Evolutionary conservation across 345 rosid genomes (phyloP).

Genomic region (Kernera saxatilis): DNA sequence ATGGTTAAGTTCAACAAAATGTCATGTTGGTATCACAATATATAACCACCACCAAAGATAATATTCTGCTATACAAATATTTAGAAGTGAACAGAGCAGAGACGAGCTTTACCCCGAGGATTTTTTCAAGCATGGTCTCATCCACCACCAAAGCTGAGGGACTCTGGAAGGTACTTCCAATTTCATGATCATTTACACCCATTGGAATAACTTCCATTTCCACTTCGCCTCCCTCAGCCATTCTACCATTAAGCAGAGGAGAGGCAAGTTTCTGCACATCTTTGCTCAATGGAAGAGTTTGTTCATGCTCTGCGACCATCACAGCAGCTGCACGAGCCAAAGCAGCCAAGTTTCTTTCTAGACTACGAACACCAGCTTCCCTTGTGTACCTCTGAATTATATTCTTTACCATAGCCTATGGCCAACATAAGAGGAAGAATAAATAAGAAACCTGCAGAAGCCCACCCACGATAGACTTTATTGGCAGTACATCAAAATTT

Average conservation of each 20-base stretch:
- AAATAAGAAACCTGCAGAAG: slow-evolving; percentile 9
- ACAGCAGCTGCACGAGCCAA: slow-evolving; percentile 98
- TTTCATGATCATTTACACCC: slow-evolving; percentile 74
- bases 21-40: background rate
- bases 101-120: slow-evolving; percentile 66
- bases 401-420: slow-evolving; percentile 74
- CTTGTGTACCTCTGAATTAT: slow-evolving; percentile 92
- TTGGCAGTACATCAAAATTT: background rate
- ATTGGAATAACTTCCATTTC: slow-evolving; percentile 98
- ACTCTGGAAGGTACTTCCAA: slow-evolving; percentile 59
- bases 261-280: slow-evolving; percentile 70
- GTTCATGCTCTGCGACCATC: slow-evolving; percentile 81
- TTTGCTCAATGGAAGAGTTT: slow-evolving; percentile 65
- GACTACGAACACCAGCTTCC: slow-evolving; percentile 92
- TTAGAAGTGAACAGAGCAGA: background rate
- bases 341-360: slow-evolving; percentile 93
- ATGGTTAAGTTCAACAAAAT: background rate
- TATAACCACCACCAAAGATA: background rate
- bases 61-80: background rate
- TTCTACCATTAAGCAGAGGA: slow-evolving; percentile 72
- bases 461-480: background rate
- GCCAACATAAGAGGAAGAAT: background rate
- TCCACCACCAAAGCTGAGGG: slow-evolving; percentile 76
- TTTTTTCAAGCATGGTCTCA: slow-evolving; percentile 85
- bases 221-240: slow-evolving; percentile 89